Evolutionary conservation across 768 basidiomycete species (phyloP).

Genomic region (Pluteus cervinus): DNA sequence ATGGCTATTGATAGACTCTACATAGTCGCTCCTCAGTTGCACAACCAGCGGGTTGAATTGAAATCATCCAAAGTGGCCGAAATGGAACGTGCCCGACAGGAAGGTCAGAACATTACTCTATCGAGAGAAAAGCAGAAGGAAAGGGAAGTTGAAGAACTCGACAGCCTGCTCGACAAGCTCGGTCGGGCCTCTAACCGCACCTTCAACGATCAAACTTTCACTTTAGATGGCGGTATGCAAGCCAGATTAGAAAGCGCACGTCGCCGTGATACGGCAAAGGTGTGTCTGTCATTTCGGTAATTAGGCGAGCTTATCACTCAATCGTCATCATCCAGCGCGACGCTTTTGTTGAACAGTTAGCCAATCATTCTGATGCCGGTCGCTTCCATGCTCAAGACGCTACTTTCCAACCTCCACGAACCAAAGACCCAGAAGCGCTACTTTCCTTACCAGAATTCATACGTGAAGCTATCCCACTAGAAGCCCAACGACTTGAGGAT

Average conservation of each 20-base stretch:
- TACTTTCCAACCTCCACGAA: conserved; percentile 35
- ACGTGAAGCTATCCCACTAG: conserved; percentile 41
- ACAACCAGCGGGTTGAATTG: conserved; percentile 91
- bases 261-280: conserved; percentile 59
- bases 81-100: conserved; percentile 62
- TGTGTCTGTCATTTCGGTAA: conserved; percentile 18
- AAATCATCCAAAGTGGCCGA: conserved; percentile 63
- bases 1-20: conserved; percentile 89
- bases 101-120: conserved; percentile 22
- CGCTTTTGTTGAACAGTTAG: conserved; percentile 70
- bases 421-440: conserved; percentile 45
- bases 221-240: conserved; percentile 57
- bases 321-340: conserved; percentile 42
- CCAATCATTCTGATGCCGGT: conserved; percentile 65
- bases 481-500: conserved; percentile 25
- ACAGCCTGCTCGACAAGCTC: conserved; percentile 65
- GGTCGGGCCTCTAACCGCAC: conserved; percentile 66
- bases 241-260: conserved; percentile 48
- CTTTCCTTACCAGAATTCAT: conserved; percentile 62
- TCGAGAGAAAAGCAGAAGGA: conserved; percentile 35
- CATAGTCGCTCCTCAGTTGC: conserved; percentile 78
- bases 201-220: conserved; percentile 63
- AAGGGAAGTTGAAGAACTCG: conserved; percentile 50
- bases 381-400: conserved; percentile 81
- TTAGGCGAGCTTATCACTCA: conserved; percentile 6